Evolutionary conservation across 139 green algal species (phyloP).

Genomic region (Volvox reticuliferus): DNA sequence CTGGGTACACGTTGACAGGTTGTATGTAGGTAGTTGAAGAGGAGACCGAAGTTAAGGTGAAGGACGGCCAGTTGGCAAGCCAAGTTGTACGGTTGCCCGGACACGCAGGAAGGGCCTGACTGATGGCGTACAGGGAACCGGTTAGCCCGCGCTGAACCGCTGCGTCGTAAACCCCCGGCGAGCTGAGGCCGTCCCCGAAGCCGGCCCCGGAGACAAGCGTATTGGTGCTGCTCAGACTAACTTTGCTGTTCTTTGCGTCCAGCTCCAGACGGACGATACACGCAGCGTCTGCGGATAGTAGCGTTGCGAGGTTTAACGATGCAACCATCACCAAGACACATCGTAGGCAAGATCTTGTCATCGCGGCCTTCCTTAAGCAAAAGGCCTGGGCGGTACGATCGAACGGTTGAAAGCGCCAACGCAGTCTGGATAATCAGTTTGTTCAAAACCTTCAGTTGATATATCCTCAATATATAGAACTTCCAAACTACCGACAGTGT

Average conservation of each 20-base stretch:
- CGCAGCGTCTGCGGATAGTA: neutral
- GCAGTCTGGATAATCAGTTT: neutral
- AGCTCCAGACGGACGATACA: constrained; percentile 4
- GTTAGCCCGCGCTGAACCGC: neutral
- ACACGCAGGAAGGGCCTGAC: neutral
- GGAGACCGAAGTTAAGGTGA: constrained; percentile 3
- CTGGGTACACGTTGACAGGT: neutral
- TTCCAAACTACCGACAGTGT: neutral
- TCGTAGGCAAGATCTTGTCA: neutral
- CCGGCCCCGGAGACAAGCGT: neutral
- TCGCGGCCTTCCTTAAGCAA: neutral
- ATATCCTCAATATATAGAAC: neutral
- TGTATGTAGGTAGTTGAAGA: neutral
- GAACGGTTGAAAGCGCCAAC: neutral
- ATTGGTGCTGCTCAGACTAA: neutral
- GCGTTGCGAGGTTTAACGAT: neutral
- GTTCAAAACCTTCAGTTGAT: neutral
- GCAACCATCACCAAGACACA: neutral
- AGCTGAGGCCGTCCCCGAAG: neutral
- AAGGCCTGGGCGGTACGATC: neutral
- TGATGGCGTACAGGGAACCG: neutral
- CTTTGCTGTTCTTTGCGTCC: neutral
- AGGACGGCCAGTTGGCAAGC: constrained; percentile 15
- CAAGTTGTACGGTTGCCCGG: constrained; percentile 9
- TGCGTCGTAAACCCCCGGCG: neutral